A percentile compares a stretch with the other conserved stretches of the same genome.
Conservation (phyloP, 2,329 filamentous ascomycete genomes). For the Microcyclospora pomicola region DNA sequence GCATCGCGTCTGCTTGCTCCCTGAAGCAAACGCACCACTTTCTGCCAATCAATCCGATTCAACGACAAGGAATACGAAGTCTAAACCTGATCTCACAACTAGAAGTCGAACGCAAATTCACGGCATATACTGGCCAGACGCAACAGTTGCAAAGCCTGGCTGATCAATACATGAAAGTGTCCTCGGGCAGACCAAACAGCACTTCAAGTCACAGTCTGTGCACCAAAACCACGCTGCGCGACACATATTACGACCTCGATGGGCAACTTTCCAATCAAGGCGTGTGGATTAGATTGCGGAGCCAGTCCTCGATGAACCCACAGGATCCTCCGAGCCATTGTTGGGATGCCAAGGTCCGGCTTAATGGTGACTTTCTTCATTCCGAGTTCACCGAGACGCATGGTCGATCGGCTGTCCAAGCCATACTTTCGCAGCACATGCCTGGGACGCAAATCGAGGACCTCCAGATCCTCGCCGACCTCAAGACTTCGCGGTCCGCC, state of each 20-base stretch:
- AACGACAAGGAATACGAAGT: no score
- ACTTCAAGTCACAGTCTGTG: no score
- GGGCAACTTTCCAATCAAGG: conserved; percentile 3
- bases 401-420: conserved; percentile 1
- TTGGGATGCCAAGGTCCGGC: conserved; percentile 10
- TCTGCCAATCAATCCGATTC: no score
- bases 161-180: no score
- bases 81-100: no score
- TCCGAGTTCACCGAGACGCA: conserved; percentile 8
- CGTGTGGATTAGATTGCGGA: conserved; percentile 6
- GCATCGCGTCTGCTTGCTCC: no score
- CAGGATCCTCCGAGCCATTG: not conserved
- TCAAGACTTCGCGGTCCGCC: conserved; percentile 4
- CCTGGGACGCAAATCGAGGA: not conserved
- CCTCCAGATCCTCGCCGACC: conserved; percentile 1
- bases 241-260: conserved; percentile 10
- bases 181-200: no score
- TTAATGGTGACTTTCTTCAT: conserved; percentile 6
- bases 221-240: not conserved
- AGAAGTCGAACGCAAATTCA: no score
- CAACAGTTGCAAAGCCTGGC: no score
- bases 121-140: no score
- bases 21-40: no score
- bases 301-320: no score
- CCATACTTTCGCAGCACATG: not conserved